These are phyloP conservation scores for Fomitiporia mediterranea DNA, from an alignment of 1,284 basidiomycete species.

Conservation along the genomic window DNA sequence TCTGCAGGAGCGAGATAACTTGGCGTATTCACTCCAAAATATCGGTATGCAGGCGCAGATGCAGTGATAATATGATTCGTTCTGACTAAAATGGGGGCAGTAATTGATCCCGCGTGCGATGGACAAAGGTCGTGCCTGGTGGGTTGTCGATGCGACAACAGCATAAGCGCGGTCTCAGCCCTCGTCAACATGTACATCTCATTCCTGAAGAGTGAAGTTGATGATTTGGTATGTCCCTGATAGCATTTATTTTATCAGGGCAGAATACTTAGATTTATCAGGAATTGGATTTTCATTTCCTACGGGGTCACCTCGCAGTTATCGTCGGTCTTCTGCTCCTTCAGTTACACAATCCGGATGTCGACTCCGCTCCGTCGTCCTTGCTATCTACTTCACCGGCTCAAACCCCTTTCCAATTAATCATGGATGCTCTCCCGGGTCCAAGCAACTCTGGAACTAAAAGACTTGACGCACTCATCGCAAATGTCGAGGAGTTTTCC, in stretches of 20 bases:
- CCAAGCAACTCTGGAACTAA: background rate
- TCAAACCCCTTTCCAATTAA: background rate
- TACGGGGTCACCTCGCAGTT: conserved; percentile 65
- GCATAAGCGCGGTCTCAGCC: conserved; percentile 12
- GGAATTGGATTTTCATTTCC: conserved; percentile 37
- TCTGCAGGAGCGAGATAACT: conserved; percentile 44
- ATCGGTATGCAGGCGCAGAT: background rate
- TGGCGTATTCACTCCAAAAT: conserved; percentile 6
- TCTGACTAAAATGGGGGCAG: background rate
- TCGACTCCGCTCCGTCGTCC: too few species aligned
- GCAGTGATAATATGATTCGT: background rate
- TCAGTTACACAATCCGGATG: conserved; percentile 1
- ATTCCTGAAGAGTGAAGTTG: conserved; percentile 16
- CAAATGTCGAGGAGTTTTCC: conserved; percentile 11
- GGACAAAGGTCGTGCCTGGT: conserved; percentile 17
- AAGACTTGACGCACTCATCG: conserved; percentile 6
- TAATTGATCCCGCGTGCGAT: conserved; percentile 14
- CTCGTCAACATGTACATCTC: conserved; percentile 20
- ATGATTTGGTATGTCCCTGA: conserved; percentile 16
- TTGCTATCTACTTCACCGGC: background rate
- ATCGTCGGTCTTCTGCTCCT: conserved; percentile 66
- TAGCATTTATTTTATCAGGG: background rate
- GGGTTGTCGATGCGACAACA: conserved; percentile 21
- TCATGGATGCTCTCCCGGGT: conserved; percentile 11
- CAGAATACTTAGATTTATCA: background rate